Percentiles rank a stretch among this genome's conserved stretches.
phyloP scores from a whole-genome alignment of 345 rosid genomes.

The Gossypioides kirkii region DNA sequence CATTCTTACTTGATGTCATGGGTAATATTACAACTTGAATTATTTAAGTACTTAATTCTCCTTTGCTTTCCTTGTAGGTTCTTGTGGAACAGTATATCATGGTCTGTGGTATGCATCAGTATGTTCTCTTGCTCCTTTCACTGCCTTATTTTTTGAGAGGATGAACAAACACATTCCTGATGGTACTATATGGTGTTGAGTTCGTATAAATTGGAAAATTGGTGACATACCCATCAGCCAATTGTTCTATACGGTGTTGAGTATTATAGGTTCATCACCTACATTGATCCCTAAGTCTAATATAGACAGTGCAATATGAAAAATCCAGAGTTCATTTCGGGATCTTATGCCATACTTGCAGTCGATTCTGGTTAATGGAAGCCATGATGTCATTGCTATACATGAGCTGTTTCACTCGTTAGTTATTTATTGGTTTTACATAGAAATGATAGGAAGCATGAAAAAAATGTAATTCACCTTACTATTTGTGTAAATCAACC shows the following conservation, averaged over 20 bases:
- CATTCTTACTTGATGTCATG: background rate
- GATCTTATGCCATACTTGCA: slow-evolving; percentile 1
- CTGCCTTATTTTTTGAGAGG: slow-evolving; percentile 13
- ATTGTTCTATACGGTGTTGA: background rate
- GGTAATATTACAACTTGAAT: background rate
- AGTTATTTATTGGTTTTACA: background rate
- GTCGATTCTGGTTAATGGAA: background rate
- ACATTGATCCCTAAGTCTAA: background rate
- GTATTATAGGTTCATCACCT: slow-evolving; percentile 1
- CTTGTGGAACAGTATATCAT: slow-evolving; percentile 95
- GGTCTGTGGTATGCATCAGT: slow-evolving; percentile 99
- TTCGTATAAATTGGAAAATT: slow-evolving; percentile 2
- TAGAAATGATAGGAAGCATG: slow-evolving; percentile 4
- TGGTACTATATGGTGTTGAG: background rate
- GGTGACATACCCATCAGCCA: background rate
- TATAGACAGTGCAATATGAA: background rate
- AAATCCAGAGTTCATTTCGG: background rate
- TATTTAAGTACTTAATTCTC: slow-evolving; percentile 23
- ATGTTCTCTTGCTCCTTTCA: slow-evolving; percentile 54
- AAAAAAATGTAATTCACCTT: slow-evolving; percentile 11
- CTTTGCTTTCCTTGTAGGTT: slow-evolving; percentile 46
- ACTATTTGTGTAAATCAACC: slow-evolving; percentile 15
- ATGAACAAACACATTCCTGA: background rate
- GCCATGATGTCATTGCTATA: background rate
- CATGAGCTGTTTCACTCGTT: background rate